These are phyloP conservation scores for Dactylonectria macrodidyma DNA, from an alignment of 2,329 filamentous ascomycete genomes.

Conservation along the genomic window DNA sequence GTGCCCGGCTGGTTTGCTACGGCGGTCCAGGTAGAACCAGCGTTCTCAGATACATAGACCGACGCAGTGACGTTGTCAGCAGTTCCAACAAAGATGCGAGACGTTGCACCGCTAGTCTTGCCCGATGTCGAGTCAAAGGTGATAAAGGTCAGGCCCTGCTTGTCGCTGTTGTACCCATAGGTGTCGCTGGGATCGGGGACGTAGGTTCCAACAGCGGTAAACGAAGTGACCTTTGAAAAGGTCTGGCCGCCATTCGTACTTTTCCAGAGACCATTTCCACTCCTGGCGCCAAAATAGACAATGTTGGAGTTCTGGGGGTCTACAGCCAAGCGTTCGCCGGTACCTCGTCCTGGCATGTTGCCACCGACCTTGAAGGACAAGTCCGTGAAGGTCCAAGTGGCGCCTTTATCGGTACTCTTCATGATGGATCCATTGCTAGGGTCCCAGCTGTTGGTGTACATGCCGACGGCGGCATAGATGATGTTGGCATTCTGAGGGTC, in stretches of 20 bases:
- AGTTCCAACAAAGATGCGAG: constrained; percentile 70
- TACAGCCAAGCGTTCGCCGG: constrained; percentile 71
- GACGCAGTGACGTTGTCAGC: constrained; percentile 68
- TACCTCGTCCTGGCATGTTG: constrained; percentile 74
- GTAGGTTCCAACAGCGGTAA: constrained; percentile 66
- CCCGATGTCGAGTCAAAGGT: constrained; percentile 69
- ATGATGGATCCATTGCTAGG: constrained; percentile 69
- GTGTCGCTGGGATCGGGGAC: constrained; percentile 61
- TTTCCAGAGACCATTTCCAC: constrained; percentile 72
- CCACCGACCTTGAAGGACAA: constrained; percentile 73
- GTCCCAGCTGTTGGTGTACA: constrained; percentile 74
- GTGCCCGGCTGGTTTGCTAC: constrained; percentile 65
- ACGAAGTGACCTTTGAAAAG: constrained; percentile 67
- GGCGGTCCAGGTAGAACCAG: constrained; percentile 66
- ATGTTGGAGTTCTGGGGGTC: constrained; percentile 71
- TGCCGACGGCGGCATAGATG: constrained; percentile 68
- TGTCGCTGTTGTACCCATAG: constrained; percentile 61
- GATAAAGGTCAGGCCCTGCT: constrained; percentile 65
- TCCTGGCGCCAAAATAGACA: constrained; percentile 71
- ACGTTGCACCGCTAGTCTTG: constrained; percentile 62
- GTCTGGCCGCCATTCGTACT: constrained; percentile 69
- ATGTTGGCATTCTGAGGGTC: constrained; percentile 67
- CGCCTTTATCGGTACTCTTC: constrained; percentile 67
- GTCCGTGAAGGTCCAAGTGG: constrained; percentile 64
- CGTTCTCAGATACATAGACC: constrained; percentile 68